Percentiles rank a stretch among this genome's conserved stretches.
Evolutionary conservation across 73 alveolate species (phyloP).

Genomic region (Symbiodinium natans): DNA sequence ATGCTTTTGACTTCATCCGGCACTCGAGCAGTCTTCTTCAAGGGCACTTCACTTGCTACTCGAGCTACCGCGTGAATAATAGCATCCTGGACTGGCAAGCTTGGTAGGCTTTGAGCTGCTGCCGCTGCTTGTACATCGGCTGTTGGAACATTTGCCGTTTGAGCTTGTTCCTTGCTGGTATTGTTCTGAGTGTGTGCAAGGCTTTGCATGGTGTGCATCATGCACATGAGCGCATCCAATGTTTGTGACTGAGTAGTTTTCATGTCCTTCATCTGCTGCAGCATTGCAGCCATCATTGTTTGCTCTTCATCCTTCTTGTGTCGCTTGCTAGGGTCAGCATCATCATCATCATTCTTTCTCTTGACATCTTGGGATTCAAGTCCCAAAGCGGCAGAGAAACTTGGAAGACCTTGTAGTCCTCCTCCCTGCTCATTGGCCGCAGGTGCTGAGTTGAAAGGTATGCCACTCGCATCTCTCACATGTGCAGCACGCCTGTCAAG

Average conservation of each 20-base stretch:
- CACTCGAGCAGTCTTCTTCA: not conserved
- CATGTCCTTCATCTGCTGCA: not conserved
- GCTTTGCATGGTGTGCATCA: not conserved
- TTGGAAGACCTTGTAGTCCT: not conserved
- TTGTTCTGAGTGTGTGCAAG: no score
- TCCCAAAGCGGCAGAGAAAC: no score
- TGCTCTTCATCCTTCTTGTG: not conserved
- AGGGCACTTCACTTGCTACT: not conserved
- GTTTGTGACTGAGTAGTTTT: not conserved
- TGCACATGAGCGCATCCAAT: not conserved
- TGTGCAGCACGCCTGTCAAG: not conserved
- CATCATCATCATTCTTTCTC: not conserved
- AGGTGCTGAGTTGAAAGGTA: not conserved
- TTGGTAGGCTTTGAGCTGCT: not conserved
- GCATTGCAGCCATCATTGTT: not conserved
- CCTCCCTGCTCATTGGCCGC: not conserved
- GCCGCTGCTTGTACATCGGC: not conserved
- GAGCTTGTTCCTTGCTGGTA: no score
- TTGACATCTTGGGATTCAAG: not conserved
- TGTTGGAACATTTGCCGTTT: no score
- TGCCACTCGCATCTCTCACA: not conserved
- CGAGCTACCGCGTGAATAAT: not conserved
- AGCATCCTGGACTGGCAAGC: not conserved
- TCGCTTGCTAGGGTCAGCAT: not conserved
- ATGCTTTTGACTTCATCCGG: not conserved